A percentile compares a stretch with the other conserved stretches of the same genome.
These are phyloP conservation scores for Saccharomycopsis javanensis DNA, from an alignment of 805 yeast genomes.

Conservation along the genomic window DNA sequence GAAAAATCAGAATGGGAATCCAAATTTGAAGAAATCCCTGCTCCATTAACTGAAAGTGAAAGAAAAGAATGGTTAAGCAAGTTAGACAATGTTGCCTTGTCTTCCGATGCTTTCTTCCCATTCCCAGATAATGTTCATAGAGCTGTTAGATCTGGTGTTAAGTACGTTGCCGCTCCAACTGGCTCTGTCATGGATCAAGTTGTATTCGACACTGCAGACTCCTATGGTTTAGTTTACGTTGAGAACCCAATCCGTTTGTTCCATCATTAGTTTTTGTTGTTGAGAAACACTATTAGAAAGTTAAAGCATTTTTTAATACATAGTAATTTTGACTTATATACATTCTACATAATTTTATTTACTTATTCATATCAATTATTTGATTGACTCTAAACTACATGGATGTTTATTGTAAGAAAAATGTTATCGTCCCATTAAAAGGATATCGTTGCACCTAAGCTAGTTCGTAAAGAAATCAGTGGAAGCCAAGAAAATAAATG, in stretches of 20 bases:
- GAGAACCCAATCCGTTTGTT: slow-evolving; percentile 96
- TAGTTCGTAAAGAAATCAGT: too few relatives aligned
- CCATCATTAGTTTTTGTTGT: slow-evolving; percentile 59
- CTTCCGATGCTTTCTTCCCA: slow-evolving; percentile 99
- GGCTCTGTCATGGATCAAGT: slow-evolving; percentile 98
- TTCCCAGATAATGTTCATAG: slow-evolving; percentile 99
- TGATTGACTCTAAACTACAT: neutral
- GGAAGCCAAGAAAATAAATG: too few relatives aligned
- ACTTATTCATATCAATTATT: neutral
- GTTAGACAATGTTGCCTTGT: slow-evolving; percentile 77
- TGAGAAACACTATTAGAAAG: neutral
- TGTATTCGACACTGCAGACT: slow-evolving; percentile 91
- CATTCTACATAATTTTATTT: neutral
- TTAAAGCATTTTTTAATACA: neutral
- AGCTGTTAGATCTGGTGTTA: slow-evolving; percentile 94
- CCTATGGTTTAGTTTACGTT: slow-evolving; percentile 80
- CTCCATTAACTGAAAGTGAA: slow-evolving; percentile 73
- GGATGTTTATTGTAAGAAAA: too few relatives aligned
- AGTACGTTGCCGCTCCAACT: slow-evolving; percentile 90
- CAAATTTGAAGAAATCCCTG: slow-evolving; percentile 77
- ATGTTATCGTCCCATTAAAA: too few relatives aligned
- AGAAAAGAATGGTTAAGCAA: slow-evolving; percentile 79
- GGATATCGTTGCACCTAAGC: too few relatives aligned
- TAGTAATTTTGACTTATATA: neutral
- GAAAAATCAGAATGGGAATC: slow-evolving; percentile 88